These are phyloP conservation scores for Backusella macrospora DNA, from an alignment of 192 early-diverging fungal genomes.

Conservation along the genomic window DNA sequence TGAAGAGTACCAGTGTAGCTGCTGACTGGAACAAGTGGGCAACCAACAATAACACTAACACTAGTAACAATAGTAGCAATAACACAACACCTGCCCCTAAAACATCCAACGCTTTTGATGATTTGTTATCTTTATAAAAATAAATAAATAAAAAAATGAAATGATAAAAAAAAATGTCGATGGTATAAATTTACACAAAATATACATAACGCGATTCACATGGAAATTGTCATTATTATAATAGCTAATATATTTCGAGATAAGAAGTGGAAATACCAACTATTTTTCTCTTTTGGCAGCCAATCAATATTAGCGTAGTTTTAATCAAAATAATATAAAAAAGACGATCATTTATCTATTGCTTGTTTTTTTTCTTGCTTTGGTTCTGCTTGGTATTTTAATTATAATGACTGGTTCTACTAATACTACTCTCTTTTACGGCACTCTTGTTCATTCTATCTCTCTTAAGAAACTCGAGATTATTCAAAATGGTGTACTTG, in stretches of 20 bases:
- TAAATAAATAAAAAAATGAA: neutral
- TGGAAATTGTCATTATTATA: neutral
- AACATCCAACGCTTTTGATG: constrained; percentile 28
- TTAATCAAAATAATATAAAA: constrained; percentile 12
- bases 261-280: constrained; percentile 2
- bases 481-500: constrained; percentile 64
- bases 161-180: neutral
- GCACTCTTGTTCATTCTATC: constrained; percentile 39
- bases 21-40: constrained; percentile 38
- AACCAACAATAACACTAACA: constrained; percentile 7
- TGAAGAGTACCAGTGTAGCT: constrained; percentile 36
- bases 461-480: constrained; percentile 62
- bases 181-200: neutral
- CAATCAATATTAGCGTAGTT: neutral
- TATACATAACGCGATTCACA: neutral
- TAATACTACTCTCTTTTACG: constrained; percentile 28
- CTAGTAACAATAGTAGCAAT: neutral
- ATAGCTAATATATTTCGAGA: neutral
- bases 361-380: neutral
- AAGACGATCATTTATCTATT: neutral
- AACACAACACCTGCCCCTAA: neutral
- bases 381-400: constrained; percentile 11
- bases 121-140: constrained; percentile 27
- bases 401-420: constrained; percentile 6
- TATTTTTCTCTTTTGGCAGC: neutral